Percentiles rank a stretch among this genome's conserved stretches.
Evolutionary conservation across 2,329 filamentous ascomycete species (phyloP).

Genomic region (Albifimbria verrucaria): DNA sequence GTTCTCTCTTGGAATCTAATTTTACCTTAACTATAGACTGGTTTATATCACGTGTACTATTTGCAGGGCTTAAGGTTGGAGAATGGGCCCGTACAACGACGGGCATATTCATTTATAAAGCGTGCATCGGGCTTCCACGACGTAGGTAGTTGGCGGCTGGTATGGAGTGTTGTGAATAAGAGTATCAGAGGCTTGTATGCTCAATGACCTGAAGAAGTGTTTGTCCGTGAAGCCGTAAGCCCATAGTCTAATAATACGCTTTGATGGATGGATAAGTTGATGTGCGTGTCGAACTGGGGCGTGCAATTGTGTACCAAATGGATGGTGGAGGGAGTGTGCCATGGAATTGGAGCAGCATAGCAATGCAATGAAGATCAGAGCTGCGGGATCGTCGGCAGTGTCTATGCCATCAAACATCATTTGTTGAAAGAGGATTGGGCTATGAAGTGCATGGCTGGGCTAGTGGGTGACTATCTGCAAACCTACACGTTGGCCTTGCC

Average conservation of each 20-base stretch:
- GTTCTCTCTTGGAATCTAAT: conserved; percentile 90
- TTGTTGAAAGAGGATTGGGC: too few species aligned
- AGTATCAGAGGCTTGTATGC: background rate
- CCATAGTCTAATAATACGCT: background rate
- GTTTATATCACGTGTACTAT: conserved; percentile 6
- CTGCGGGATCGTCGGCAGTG: too few species aligned
- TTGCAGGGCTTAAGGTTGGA: conserved; percentile 10
- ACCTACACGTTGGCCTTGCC: too few species aligned
- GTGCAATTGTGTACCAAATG: too few species aligned
- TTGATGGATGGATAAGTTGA: too few species aligned
- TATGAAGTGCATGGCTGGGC: too few species aligned
- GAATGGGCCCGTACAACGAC: conserved; percentile 9
- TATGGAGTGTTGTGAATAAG: background rate
- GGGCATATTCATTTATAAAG: background rate
- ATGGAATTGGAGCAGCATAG: too few species aligned
- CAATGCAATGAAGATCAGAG: too few species aligned
- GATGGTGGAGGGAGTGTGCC: too few species aligned
- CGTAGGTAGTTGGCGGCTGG: background rate
- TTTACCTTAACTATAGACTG: background rate
- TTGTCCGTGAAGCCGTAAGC: background rate
- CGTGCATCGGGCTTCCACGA: background rate
- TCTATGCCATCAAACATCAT: too few species aligned
- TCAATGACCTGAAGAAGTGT: background rate
- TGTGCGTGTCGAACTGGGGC: too few species aligned
- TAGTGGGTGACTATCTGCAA: too few species aligned